A percentile compares a stretch with the other conserved stretches of the same genome.
These are phyloP conservation scores for Lotus japonicus DNA, from an alignment of 306 rosid genomes.

Conservation along the genomic window DNA sequence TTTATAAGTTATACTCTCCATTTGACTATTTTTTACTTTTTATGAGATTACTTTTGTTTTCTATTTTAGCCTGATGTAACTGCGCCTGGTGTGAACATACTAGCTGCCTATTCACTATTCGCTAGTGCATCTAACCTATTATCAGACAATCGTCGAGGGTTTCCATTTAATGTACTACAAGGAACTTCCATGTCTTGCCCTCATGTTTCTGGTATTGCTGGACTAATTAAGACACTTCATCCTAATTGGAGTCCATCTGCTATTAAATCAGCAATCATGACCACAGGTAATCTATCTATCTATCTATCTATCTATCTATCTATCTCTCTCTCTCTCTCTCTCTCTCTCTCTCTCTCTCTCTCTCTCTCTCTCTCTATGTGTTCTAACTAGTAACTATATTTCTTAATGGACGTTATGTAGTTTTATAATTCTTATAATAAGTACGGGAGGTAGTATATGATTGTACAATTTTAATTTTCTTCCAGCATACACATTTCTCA, in stretches of 20 bases:
- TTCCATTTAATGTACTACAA: constrained; percentile 29
- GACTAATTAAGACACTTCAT: constrained; percentile 33
- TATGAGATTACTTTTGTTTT: background rate
- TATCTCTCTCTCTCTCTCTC: too few relatives aligned
- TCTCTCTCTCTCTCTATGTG: too few relatives aligned
- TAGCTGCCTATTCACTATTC: constrained; percentile 42
- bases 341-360: background rate
- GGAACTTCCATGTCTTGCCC: constrained; percentile 63
- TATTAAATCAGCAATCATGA: constrained; percentile 55
- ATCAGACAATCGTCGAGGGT: constrained; percentile 32
- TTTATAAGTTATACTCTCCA: background rate
- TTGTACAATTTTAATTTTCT: too few relatives aligned
- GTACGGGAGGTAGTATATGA: too few relatives aligned
- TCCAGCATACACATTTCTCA: too few relatives aligned
- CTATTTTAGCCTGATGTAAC: constrained; percentile 39
- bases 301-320: too few relatives aligned
- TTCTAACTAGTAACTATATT: too few relatives aligned
- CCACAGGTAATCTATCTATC: constrained; percentile 52
- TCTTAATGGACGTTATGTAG: too few relatives aligned
- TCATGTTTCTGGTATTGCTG: constrained; percentile 28
- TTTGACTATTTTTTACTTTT: background rate
- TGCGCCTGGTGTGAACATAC: constrained; percentile 36
- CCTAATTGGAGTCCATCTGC: constrained; percentile 36
- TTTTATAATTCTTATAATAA: too few relatives aligned
- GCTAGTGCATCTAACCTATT: constrained; percentile 17